Conservation (phyloP, 768 basidiomycete species). For the Pleurotus sapidus region DNA sequence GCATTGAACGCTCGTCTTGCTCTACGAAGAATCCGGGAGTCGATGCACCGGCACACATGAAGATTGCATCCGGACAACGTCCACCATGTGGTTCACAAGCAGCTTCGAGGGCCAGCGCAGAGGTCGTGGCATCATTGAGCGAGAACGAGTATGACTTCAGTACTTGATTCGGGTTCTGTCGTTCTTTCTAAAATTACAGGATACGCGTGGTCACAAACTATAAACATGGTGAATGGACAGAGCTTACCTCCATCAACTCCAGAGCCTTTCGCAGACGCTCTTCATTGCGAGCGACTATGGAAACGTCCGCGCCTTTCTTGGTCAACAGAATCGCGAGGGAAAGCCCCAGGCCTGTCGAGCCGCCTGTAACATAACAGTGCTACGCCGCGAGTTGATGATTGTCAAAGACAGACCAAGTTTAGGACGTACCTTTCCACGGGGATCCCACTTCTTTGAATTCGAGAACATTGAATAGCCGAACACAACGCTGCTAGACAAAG, state of each 20-base stretch:
- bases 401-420: background rate
- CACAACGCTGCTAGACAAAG: background rate
- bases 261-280: constrained; percentile 52
- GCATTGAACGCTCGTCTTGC: constrained; percentile 43
- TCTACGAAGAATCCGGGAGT: constrained; percentile 64
- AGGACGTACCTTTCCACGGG: constrained; percentile 32
- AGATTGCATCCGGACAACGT: constrained; percentile 56
- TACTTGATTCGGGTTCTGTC: constrained; percentile 47
- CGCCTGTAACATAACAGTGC: constrained; percentile 80
- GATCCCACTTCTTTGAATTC: constrained; percentile 38
- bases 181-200: constrained; percentile 31
- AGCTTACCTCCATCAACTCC: constrained; percentile 50
- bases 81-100: constrained; percentile 45
- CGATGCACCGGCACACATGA: constrained; percentile 65
- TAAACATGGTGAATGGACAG: background rate
- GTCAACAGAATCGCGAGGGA: constrained; percentile 60
- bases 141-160: constrained; percentile 57
- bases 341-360: constrained; percentile 64
- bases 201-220: background rate
- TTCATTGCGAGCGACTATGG: constrained; percentile 62
- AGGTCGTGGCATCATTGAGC: constrained; percentile 39
- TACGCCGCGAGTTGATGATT: constrained; percentile 18
- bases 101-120: constrained; percentile 51
- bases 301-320: constrained; percentile 61
- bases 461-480: constrained; percentile 17